Conservation (phyloP, 345 rosid species). For the Populus davidiana region DNA sequence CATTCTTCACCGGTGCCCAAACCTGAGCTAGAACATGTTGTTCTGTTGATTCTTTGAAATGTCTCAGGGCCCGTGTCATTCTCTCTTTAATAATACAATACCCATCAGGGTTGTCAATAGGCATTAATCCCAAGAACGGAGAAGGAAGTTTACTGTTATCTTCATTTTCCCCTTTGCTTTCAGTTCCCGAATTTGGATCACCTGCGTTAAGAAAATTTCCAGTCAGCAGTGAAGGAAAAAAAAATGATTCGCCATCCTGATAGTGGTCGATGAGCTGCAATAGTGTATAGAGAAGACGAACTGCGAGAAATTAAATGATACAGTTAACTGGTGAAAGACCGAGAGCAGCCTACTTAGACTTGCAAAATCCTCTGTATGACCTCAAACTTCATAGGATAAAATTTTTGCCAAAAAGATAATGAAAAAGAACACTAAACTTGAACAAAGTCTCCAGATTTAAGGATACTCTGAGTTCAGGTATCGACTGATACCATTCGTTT, state of each 20-base stretch:
- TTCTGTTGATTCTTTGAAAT: slow-evolving; percentile 75
- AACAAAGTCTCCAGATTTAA: neutral
- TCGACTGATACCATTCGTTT: neutral
- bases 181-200: slow-evolving; percentile 40
- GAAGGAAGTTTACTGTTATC: slow-evolving; percentile 42
- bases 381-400: neutral
- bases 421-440: neutral
- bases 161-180: slow-evolving; percentile 33
- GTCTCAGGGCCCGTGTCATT: slow-evolving; percentile 80
- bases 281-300: neutral
- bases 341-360: neutral
- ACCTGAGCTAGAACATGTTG: slow-evolving; percentile 87
- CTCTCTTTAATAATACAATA: slow-evolving; percentile 68
- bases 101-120: slow-evolving; percentile 58
- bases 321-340: neutral
- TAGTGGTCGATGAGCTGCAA: neutral
- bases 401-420: neutral
- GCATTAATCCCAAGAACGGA: slow-evolving; percentile 46
- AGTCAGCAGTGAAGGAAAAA: slow-evolving; percentile 9
- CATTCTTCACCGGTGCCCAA: slow-evolving; percentile 79
- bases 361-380: neutral
- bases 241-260: neutral
- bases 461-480: neutral
- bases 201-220: slow-evolving; percentile 36
- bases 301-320: neutral